Evolutionary conservation across 2,329 filamentous ascomycete genomes (phyloP).

Genomic region (Harringtonia aguacate): DNA sequence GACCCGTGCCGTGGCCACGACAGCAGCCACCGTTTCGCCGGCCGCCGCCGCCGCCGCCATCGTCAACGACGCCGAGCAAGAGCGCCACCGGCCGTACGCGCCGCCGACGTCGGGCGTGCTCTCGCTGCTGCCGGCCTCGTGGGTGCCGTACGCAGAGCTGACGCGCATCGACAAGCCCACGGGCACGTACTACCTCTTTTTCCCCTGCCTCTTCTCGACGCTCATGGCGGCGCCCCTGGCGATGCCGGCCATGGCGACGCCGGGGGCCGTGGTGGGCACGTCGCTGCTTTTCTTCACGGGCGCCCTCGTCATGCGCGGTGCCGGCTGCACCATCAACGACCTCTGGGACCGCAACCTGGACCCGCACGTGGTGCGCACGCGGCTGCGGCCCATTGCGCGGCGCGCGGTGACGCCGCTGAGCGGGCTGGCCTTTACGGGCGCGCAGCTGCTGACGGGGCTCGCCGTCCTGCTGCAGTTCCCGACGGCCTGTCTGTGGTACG

Average conservation of each 20-base stretch:
- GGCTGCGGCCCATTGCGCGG: slow-evolving; percentile 69
- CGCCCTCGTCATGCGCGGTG: slow-evolving; percentile 75
- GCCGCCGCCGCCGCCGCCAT: slow-evolving; percentile 11
- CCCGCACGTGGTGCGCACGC: slow-evolving; percentile 65
- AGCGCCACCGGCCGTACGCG: slow-evolving; percentile 34
- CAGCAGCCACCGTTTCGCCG: neutral
- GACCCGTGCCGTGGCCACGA: too few species aligned
- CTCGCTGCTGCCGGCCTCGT: slow-evolving; percentile 55
- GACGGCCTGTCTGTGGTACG: slow-evolving; percentile 62
- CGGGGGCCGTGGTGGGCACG: slow-evolving; percentile 52
- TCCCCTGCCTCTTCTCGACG: slow-evolving; percentile 77
- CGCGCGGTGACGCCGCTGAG: slow-evolving; percentile 62
- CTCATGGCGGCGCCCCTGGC: slow-evolving; percentile 66
- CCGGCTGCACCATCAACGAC: slow-evolving; percentile 83
- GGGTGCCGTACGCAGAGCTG: slow-evolving; percentile 74
- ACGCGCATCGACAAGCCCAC: slow-evolving; percentile 71
- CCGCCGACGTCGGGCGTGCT: slow-evolving; percentile 63
- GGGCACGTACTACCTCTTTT: slow-evolving; percentile 76
- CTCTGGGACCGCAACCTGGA: slow-evolving; percentile 85
- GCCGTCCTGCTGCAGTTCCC: slow-evolving; percentile 70
- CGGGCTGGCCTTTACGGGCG: slow-evolving; percentile 64
- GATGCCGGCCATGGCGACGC: slow-evolving; percentile 43
- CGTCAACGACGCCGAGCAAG: slow-evolving; percentile 2
- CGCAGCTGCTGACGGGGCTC: slow-evolving; percentile 63
- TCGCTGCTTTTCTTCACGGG: slow-evolving; percentile 63